A percentile compares a stretch with the other conserved stretches of the same genome.
These are phyloP conservation scores for Aurantiochytrium sp. DNA, from an alignment of 108 stramenopile genomes.

Conservation along the genomic window DNA sequence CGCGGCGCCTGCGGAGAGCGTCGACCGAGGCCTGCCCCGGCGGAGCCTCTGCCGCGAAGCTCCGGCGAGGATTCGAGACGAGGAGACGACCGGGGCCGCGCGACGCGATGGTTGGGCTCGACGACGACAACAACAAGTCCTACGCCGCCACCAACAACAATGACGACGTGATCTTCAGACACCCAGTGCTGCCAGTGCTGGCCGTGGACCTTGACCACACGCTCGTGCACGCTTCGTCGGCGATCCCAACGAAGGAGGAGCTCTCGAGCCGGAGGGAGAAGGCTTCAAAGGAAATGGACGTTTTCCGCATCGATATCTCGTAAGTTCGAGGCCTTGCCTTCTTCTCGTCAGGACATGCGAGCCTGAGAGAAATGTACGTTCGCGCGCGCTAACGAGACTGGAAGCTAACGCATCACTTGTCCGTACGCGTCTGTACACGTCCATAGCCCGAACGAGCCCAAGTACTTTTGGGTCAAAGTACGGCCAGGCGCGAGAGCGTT, in stretches of 20 bases:
- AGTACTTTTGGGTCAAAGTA: neutral
- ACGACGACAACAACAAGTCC: neutral
- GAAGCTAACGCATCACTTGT: too few species aligned
- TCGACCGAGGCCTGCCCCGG: too few species aligned
- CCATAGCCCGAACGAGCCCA: neutral
- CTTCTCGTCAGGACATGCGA: too few species aligned
- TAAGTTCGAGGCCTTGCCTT: too few species aligned
- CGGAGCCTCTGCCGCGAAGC: too few species aligned
- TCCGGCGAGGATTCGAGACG: too few species aligned
- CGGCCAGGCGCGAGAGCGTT: neutral
- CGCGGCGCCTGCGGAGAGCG: too few species aligned
- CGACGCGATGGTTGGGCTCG: too few species aligned
- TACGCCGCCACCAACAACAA: neutral
- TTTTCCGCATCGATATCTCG: neutral
- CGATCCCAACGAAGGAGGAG: neutral
- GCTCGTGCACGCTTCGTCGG: neutral
- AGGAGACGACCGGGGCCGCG: too few species aligned
- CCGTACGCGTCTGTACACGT: too few species aligned
- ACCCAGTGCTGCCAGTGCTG: neutral
- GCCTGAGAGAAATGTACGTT: too few species aligned
- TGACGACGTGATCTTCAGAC: neutral
- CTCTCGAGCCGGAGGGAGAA: neutral
- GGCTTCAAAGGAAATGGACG: neutral
- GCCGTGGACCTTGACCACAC: neutral
- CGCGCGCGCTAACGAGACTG: too few species aligned